These are phyloP conservation scores for Haplosporangium sp. DNA, from an alignment of 371 early-diverging fungal genomes.

Conservation along the genomic window DNA sequence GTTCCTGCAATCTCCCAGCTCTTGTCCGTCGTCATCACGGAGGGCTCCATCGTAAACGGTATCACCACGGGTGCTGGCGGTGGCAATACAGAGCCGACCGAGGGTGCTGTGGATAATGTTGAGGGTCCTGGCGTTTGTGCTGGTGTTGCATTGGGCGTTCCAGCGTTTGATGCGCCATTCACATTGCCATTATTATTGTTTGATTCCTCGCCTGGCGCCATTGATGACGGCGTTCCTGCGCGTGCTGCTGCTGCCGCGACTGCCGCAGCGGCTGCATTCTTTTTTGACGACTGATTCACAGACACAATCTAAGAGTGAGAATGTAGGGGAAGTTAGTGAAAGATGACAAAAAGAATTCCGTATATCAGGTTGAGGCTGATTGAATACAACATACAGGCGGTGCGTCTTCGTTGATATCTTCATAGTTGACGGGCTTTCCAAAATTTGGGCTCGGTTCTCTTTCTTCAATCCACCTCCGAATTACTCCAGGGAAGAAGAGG, in stretches of 20 bases:
- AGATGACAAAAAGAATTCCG: not conserved
- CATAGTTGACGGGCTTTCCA: slow-evolving; percentile 36
- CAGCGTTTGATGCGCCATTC: slow-evolving; percentile 15
- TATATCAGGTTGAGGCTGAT: not conserved
- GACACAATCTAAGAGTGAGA: slow-evolving; percentile 20
- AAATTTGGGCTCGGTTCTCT: slow-evolving; percentile 40
- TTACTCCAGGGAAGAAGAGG: slow-evolving; percentile 69
- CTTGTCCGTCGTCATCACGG: slow-evolving; percentile 40
- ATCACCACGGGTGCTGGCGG: slow-evolving; percentile 15
- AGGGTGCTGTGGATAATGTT: slow-evolving; percentile 7
- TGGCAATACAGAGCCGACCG: slow-evolving; percentile 6
- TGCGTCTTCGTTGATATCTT: slow-evolving; percentile 53
- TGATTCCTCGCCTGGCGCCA: slow-evolving; percentile 28
- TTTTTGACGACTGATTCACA: slow-evolving; percentile 38
- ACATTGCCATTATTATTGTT: slow-evolving; percentile 12
- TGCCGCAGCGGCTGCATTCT: slow-evolving; percentile 36
- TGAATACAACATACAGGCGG: slow-evolving; percentile 41
- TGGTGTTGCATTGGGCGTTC: slow-evolving; percentile 44
- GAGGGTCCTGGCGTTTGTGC: slow-evolving; percentile 44
- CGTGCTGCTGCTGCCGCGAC: slow-evolving; percentile 41
- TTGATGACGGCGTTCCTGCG: slow-evolving; percentile 29
- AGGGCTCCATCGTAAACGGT: slow-evolving; percentile 51
- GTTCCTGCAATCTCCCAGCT: slow-evolving; percentile 48
- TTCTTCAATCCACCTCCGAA: slow-evolving; percentile 56
- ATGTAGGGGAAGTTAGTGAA: too few relatives aligned